Evolutionary conservation across 2,329 filamentous ascomycete genomes (phyloP).

Genomic region (Talaromyces sp.): DNA sequence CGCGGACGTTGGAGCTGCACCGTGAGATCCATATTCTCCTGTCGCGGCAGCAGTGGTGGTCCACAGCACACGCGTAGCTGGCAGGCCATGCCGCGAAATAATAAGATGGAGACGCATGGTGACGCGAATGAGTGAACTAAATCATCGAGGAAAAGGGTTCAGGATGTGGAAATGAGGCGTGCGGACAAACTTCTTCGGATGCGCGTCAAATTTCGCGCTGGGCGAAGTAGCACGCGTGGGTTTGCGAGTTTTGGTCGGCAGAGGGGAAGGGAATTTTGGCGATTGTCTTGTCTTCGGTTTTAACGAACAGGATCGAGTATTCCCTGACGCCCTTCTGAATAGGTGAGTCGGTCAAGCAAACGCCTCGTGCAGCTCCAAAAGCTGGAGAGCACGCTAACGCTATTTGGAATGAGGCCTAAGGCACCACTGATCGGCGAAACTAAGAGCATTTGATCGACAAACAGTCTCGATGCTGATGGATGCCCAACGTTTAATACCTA

Average conservation of each 20-base stretch:
- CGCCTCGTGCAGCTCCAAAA: slow-evolving; percentile 15
- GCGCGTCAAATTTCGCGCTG: slow-evolving; percentile 2
- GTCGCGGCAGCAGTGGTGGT: slow-evolving; percentile 50
- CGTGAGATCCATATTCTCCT: slow-evolving; percentile 17
- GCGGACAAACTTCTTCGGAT: neutral
- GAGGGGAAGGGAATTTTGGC: too few relatives aligned
- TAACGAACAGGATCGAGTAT: too few relatives aligned
- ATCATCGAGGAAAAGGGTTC: slow-evolving; percentile 13
- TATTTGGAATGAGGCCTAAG: slow-evolving; percentile 4
- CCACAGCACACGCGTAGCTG: slow-evolving; percentile 73
- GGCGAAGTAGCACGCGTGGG: neutral
- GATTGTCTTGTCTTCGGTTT: too few relatives aligned
- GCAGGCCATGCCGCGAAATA: slow-evolving; percentile 73
- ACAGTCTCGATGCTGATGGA: too few relatives aligned
- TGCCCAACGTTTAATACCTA: too few relatives aligned
- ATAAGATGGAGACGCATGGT: slow-evolving; percentile 72
- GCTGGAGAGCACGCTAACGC: slow-evolving; percentile 11
- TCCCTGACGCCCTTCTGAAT: too few relatives aligned
- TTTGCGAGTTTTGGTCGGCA: neutral
- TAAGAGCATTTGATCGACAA: neutral
- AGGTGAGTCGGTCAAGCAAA: neutral
- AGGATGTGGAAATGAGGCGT: neutral
- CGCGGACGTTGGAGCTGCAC: slow-evolving; percentile 35
- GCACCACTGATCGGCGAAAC: slow-evolving; percentile 3
- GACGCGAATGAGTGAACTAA: slow-evolving; percentile 16